Percentiles rank a stretch among this genome's conserved stretches.
Conservation (phyloP, 768 basidiomycete species). For the Tulasnella sp. region DNA sequence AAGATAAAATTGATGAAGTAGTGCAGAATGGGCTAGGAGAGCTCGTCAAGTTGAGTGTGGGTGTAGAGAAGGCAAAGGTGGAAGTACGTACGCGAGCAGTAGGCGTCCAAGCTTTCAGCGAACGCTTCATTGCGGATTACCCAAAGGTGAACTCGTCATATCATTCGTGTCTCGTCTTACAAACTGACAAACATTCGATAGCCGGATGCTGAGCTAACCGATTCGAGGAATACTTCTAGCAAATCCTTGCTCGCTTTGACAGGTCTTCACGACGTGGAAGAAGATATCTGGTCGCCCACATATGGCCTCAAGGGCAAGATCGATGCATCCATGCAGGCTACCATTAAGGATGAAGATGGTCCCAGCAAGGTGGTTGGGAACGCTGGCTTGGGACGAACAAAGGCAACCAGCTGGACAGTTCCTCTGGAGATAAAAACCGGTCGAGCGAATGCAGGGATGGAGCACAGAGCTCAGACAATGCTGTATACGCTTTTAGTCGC, state of each 20-base stretch:
- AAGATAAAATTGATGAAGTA: conserved; percentile 43
- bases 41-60: conserved; percentile 45
- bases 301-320: conserved; percentile 94
- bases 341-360: conserved; percentile 34
- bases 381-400: conserved; percentile 14
- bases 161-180: background rate
- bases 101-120: conserved; percentile 51
- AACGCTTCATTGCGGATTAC: conserved; percentile 46
- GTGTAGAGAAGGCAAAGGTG: conserved; percentile 46
- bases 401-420: conserved; percentile 31
- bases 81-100: conserved; percentile 50
- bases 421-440: conserved; percentile 98
- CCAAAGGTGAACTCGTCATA: conserved; percentile 42
- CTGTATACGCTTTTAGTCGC: conserved; percentile 82
- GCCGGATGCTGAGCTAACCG: conserved; percentile 51
- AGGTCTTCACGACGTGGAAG: conserved; percentile 76
- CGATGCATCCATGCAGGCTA: conserved; percentile 71
- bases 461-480: conserved; percentile 97
- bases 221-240: conserved; percentile 42
- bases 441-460: conserved; percentile 57
- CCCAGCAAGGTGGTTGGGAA: background rate
- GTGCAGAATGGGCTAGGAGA: conserved; percentile 43
- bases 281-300: conserved; percentile 93
- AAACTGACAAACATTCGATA: conserved; percentile 23
- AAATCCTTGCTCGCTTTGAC: conserved; percentile 52